phyloP scores from a whole-genome alignment of 2,329 filamentous ascomycete species.

The Fulvia fulva region DNA sequence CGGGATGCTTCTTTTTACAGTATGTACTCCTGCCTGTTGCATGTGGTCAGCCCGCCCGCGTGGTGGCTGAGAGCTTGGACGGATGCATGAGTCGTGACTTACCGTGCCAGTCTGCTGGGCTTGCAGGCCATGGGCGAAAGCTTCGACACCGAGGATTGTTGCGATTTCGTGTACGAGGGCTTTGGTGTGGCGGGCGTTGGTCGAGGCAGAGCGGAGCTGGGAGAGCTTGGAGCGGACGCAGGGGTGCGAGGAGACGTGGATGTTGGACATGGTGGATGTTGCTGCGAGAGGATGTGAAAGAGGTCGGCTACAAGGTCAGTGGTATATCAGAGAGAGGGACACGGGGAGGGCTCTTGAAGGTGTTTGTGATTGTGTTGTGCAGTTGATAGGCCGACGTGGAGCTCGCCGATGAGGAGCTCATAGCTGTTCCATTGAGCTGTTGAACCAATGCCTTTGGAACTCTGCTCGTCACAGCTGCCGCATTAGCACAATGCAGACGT shows the following conservation, averaged over 20 bases:
- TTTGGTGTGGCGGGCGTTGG: conserved; percentile 72
- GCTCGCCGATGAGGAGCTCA: not conserved
- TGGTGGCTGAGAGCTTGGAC: conserved; percentile 20
- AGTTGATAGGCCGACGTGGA: not conserved
- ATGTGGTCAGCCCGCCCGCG: conserved; percentile 25
- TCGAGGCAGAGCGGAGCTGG: conserved; percentile 71
- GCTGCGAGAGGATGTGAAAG: not conserved
- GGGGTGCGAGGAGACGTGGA: conserved; percentile 79
- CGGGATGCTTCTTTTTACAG: not conserved
- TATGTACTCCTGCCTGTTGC: conserved; percentile 3
- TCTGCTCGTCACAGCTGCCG: not conserved
- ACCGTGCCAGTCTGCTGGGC: conserved; percentile 61
- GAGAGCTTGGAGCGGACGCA: conserved; percentile 85
- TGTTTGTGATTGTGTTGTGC: not conserved
- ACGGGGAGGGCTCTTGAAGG: not conserved
- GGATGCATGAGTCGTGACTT: conserved; percentile 32
- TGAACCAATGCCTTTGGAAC: not conserved
- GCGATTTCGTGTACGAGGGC: conserved; percentile 80
- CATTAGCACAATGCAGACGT: not conserved
- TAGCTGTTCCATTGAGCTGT: not conserved
- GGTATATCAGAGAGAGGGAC: not conserved
- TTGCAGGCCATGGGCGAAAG: conserved; percentile 62
- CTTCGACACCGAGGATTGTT: conserved; percentile 76
- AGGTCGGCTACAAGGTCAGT: not conserved
- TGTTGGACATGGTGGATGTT: conserved; percentile 38